These are phyloP conservation scores for Aureobasidium melanogenum DNA, from an alignment of 2,329 filamentous ascomycete genomes.

Conservation along the genomic window DNA sequence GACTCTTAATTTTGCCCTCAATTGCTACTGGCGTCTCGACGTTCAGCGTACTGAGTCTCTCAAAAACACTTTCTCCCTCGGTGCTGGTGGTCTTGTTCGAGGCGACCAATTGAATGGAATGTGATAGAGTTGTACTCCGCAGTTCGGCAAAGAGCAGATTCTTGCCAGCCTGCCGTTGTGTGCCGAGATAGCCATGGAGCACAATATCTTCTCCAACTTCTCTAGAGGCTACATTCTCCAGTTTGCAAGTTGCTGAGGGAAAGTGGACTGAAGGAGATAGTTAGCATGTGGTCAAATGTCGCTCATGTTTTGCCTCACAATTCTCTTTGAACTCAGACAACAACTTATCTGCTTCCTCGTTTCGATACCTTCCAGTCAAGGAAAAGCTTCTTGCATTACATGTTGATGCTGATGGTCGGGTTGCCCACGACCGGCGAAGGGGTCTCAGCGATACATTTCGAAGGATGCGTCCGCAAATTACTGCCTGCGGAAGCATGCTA, in stretches of 20 bases:
- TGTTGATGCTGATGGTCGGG: background rate
- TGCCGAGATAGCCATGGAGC: constrained; percentile 64
- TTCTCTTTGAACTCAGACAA: constrained; percentile 23
- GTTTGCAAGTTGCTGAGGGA: constrained; percentile 34
- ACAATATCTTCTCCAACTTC: constrained; percentile 35
- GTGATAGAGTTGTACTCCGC: constrained; percentile 34
- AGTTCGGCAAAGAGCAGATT: constrained; percentile 62
- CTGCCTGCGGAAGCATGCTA: background rate
- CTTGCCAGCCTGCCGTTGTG: constrained; percentile 57
- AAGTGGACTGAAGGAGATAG: constrained; percentile 34
- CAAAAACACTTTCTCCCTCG: constrained; percentile 8
- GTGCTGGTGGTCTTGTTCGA: constrained; percentile 14
- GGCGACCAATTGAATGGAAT: constrained; percentile 25
- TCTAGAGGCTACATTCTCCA: constrained; percentile 19
- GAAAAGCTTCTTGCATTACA: background rate
- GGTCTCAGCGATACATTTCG: background rate
- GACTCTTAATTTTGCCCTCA: constrained; percentile 39
- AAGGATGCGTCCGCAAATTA: background rate
- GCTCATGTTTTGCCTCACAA: background rate
- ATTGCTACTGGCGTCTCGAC: constrained; percentile 48
- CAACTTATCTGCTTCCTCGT: background rate
- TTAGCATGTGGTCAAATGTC: background rate
- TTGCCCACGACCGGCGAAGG: background rate
- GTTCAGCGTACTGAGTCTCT: constrained; percentile 34
- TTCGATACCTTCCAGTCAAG: background rate